Evolutionary conservation across 2,329 filamentous ascomycete species (phyloP), one percentile per base, ranked within the genome.

Genomic region (Paracoccidioides brasiliensis): DNA sequence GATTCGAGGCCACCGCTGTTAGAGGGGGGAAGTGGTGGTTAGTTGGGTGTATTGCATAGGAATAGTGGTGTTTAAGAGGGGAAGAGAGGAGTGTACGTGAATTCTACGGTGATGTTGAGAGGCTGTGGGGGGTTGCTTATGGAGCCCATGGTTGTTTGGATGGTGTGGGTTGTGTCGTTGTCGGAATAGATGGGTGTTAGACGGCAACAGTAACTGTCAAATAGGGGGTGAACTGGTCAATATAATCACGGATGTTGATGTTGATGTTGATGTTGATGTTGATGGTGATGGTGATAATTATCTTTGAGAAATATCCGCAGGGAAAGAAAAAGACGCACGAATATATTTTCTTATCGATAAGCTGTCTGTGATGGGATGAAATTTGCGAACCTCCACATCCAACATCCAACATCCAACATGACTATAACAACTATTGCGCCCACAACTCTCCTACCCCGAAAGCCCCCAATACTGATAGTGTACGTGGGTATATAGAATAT

Each of bases 1-100:
- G 95, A 86, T 74, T 98, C 93, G 15, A 98, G 80, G 28, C 93
- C 93, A 59, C 93, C 93, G 61, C 93, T 90, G 63, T 28, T 41
- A 49, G 30, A 45, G 35, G 10, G 14, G 6, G 32, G 28, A n/a
- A 50, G n/a, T 5, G 56, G 56, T 56, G 56, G 56, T 56, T 58
- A 55, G 61, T 63, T 45, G 46, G 51, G 49, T 45, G 53, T 45
- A 42, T 40, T 52, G 53, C 40, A 55, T 41, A 10, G 41, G 51
- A 51, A 52, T 43, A 46, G 42, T 22, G 22, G 22, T 22, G 22
- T 22, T 22, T 22, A 51, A 49, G 43, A 30, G 55, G 53, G 50
- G 12, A 42, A 9, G 55, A 33, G 40, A 35, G 3, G 32, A 49
- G 69, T 74, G 59, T 73, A 86, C 84, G 79, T 82, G 67, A 93